These are phyloP conservation scores for Malania oleifera DNA, from an alignment of 164 flowering plant genomes.

Conservation along the genomic window DNA sequence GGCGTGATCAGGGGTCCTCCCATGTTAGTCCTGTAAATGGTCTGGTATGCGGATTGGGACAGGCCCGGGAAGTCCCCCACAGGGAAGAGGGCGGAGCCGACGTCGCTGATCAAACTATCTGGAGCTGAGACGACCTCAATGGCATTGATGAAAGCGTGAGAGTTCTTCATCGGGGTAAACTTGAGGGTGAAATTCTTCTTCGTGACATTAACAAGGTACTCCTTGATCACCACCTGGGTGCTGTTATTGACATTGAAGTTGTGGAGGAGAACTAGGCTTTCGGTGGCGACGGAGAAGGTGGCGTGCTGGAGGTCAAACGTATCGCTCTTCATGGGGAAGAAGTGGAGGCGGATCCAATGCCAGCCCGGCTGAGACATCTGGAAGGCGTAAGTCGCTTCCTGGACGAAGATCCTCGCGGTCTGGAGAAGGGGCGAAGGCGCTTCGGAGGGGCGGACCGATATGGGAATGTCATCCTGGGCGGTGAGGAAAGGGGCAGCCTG, in stretches of 20 bases:
- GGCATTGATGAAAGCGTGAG: slow-evolving; percentile 61
- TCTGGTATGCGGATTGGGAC: slow-evolving; percentile 29
- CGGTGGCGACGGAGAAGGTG: slow-evolving; percentile 43
- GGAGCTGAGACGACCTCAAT: slow-evolving; percentile 81
- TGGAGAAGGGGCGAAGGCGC: slow-evolving; percentile 20
- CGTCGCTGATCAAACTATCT: slow-evolving; percentile 37
- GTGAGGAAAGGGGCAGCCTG: slow-evolving; percentile 28
- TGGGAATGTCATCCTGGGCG: slow-evolving; percentile 27
- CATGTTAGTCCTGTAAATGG: slow-evolving; percentile 42
- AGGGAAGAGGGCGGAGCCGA: slow-evolving; percentile 40
- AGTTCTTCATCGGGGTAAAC: slow-evolving; percentile 43
- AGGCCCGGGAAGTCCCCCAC: slow-evolving; percentile 33
- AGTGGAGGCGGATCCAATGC: slow-evolving; percentile 79
- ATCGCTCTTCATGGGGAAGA: slow-evolving; percentile 40
- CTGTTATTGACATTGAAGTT: slow-evolving; percentile 24
- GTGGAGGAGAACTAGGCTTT: slow-evolving; percentile 42
- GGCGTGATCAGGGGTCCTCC: slow-evolving; percentile 59
- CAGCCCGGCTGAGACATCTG: slow-evolving; percentile 45
- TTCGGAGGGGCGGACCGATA: slow-evolving; percentile 30
- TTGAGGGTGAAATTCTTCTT: slow-evolving; percentile 27
- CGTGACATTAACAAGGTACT: slow-evolving; percentile 56
- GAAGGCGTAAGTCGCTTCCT: slow-evolving; percentile 52
- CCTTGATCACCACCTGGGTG: slow-evolving; percentile 28
- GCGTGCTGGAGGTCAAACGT: slow-evolving; percentile 36
- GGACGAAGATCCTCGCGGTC: slow-evolving; percentile 43